Evolutionary conservation across 495 filamentous ascomycete genomes (phyloP), one percentile per base, ranked within the genome.

Genomic region (Cenococcum geophilum): DNA sequence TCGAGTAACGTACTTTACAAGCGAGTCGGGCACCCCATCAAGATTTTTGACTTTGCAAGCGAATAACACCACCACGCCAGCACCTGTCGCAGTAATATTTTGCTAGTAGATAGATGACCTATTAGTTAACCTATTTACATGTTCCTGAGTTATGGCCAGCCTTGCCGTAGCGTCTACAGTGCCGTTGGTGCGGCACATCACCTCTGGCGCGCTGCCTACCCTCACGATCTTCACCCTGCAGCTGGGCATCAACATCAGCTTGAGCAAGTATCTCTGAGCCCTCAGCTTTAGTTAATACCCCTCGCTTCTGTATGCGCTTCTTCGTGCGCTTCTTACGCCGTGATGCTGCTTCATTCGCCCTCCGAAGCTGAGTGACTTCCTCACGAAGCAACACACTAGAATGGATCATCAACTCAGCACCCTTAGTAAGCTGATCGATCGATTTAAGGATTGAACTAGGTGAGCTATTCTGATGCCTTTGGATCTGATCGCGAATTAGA

Each of bases 281-380:
- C 36, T 40, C 36, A 8, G 8, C 36, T 14, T 40, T 40, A 42
- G 53, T 56, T 32, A 56, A 37, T 8, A 23, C 34, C 34, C 53
- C 53, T 37, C 20, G 53, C 53, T 32, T 27, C 53, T 56, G 53
- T 5, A 56, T 56, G 8, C 53, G 21, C 53, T 56, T 56, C 34
- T 20, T 56, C 22, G 43, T 27, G 20, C 53, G 53, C 22, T 56
- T 5, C 20, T 20, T 27, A 8, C 53, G 53, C 34, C 20, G 6
- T 56, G 53, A 6, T 5, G 53, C 53, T 47, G 53, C 53, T 23
- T 56, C 53, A 56, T 56, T 56, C 6, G 53, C 53, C n/a, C 12
- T 56, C 34, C 27, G 22, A 27, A 56, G 8, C 9, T 8, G 43
- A 40, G 36, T 8, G 36, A 40, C 36, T 40, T 40, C 8, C 8